Evolutionary conservation across 140 eudicot genomes (phyloP).

Genomic region (Ambrosia hybrid): DNA sequence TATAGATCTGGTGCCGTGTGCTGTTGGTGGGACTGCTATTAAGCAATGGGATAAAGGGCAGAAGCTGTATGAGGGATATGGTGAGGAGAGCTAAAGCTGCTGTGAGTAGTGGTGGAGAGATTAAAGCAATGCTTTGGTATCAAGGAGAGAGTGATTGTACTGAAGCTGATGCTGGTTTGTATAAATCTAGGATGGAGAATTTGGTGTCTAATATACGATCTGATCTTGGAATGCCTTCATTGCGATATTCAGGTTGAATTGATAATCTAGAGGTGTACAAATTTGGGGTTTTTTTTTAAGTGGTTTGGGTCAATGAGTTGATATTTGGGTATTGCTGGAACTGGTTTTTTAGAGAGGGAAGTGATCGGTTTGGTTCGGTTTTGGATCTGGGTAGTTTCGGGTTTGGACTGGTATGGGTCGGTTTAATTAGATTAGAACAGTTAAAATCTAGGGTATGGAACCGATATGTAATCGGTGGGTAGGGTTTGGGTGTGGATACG

Average conservation of each 20-base stretch:
- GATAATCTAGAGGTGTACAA: neutral
- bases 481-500: too few species aligned
- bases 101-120: slow-evolving; percentile 50
- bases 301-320: neutral
- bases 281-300: neutral
- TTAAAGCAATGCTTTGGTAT: slow-evolving; percentile 82
- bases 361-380: too few species aligned
- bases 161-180: slow-evolving; percentile 41
- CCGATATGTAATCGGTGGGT: too few species aligned
- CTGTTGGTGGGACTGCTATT: slow-evolving; percentile 94
- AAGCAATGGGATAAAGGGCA: slow-evolving; percentile 82
- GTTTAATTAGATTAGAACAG: too few species aligned
- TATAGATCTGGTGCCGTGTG: slow-evolving; percentile 82
- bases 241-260: slow-evolving; percentile 77
- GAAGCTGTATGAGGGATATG: slow-evolving; percentile 65
- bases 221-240: slow-evolving; percentile 68
- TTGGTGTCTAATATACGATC: slow-evolving; percentile 50
- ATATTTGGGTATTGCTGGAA: too few species aligned
- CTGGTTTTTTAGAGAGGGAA: too few species aligned
- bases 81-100: slow-evolving; percentile 60
- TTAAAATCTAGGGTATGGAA: too few species aligned
- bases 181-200: slow-evolving; percentile 64
- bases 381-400: too few species aligned
- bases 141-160: slow-evolving; percentile 85
- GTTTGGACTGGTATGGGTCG: too few species aligned